Evolutionary conservation across 2,329 filamentous ascomycete species (phyloP).

Genomic region (Trichophyton schoenleinii): DNA sequence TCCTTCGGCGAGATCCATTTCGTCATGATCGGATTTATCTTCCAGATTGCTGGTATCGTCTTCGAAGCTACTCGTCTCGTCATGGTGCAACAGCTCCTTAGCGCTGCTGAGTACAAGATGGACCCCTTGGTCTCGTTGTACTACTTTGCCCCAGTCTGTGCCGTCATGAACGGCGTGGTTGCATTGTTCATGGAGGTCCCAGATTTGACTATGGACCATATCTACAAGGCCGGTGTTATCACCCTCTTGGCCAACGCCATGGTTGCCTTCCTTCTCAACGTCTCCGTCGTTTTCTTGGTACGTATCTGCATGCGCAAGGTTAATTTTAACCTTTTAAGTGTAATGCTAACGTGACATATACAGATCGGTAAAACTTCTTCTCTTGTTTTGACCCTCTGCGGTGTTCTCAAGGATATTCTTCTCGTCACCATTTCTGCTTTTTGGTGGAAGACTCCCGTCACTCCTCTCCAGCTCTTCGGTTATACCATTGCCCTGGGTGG

Average conservation of each 20-base stretch:
- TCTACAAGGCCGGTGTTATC: conserved; percentile 52
- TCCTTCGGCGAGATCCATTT: conserved; percentile 95
- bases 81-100: conserved; percentile 75
- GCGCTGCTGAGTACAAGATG: conserved; percentile 70
- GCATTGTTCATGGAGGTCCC: conserved; percentile 58
- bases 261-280: conserved; percentile 67
- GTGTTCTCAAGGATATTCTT: conserved; percentile 79
- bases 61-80: conserved; percentile 73
- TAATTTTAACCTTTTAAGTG: background rate
- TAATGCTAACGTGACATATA: conserved; percentile 9
- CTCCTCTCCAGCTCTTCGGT: conserved; percentile 59
- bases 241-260: conserved; percentile 61
- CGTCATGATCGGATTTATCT: conserved; percentile 49
- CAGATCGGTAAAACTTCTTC: conserved; percentile 82
- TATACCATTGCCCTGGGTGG: conserved; percentile 60
- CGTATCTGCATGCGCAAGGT: conserved; percentile 23
- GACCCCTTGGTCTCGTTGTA: conserved; percentile 78
- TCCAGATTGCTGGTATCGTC: conserved; percentile 60
- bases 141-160: conserved; percentile 79
- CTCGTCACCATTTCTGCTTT: conserved; percentile 64
- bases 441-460: conserved; percentile 64
- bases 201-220: conserved; percentile 51
- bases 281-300: conserved; percentile 77
- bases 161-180: conserved; percentile 63
- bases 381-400: conserved; percentile 71